Percentiles rank a stretch among this genome's conserved stretches.
Evolutionary conservation across 768 basidiomycete species (phyloP).

Genomic region (Rhizopogon vulgaris): DNA sequence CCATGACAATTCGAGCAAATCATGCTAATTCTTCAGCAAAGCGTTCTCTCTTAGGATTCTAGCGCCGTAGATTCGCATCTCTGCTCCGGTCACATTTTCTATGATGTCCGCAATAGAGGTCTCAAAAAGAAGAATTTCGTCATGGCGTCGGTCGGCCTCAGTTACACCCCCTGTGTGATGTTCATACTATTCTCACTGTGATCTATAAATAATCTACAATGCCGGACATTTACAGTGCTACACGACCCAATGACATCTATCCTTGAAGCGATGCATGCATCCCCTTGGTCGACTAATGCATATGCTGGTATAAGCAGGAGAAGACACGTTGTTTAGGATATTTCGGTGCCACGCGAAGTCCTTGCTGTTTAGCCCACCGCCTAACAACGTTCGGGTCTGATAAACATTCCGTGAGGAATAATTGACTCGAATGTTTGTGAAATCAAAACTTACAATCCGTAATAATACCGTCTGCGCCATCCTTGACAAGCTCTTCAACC

Average conservation of each 20-base stretch:
- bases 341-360: conserved; percentile 46
- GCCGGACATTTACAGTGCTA: background rate
- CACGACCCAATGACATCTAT: background rate
- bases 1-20: too few species aligned
- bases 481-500: conserved; percentile 52
- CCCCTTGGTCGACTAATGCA: conserved; percentile 20
- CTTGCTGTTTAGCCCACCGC: conserved; percentile 48
- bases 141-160: too few species aligned
- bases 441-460: conserved; percentile 47
- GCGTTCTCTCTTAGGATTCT: too few species aligned
- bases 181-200: too few species aligned
- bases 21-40: too few species aligned
- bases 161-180: too few species aligned
- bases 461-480: conserved; percentile 72
- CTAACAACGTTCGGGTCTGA: conserved; percentile 53
- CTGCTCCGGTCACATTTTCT: too few species aligned
- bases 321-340: conserved; percentile 57
- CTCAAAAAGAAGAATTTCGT: too few species aligned
- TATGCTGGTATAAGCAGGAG: conserved; percentile 52
- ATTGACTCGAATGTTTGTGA: background rate
- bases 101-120: too few species aligned
- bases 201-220: background rate
- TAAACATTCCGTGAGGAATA: background rate
- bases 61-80: too few species aligned
- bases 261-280: background rate